Percentiles rank a stretch among this genome's conserved stretches.
phyloP scores from a whole-genome alignment of 768 basidiomycete species.

The Mycena sanguinolenta region DNA sequence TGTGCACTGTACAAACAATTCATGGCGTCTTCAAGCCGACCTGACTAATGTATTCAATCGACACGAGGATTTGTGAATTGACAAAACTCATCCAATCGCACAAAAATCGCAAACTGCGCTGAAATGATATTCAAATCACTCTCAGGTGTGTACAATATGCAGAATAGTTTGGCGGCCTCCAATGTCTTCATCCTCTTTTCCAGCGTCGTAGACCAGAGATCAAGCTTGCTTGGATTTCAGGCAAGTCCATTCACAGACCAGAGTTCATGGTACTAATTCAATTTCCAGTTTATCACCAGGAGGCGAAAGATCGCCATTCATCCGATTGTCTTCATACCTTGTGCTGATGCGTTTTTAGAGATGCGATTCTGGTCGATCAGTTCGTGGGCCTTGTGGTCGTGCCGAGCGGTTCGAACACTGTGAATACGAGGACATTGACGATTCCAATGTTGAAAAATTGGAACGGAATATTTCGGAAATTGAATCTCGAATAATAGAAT shows the following conservation, averaged over 20 bases:
- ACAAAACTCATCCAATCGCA: not conserved
- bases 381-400: slow-evolving; percentile 56
- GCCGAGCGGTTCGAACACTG: slow-evolving; percentile 57
- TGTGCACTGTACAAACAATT: not conserved
- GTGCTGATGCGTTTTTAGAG: slow-evolving; percentile 42
- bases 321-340: no score
- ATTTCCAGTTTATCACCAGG: slow-evolving; percentile 38
- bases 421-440: slow-evolving; percentile 55
- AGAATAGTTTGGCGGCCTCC: no score
- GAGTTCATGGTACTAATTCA: not conserved
- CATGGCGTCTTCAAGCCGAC: no score
- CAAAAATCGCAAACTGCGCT: no score
- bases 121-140: not conserved
- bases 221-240: slow-evolving; percentile 60
- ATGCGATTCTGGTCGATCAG: slow-evolving; percentile 57
- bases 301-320: slow-evolving; percentile 58
- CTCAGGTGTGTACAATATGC: no score
- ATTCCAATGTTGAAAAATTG: slow-evolving; percentile 51
- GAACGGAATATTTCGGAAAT: slow-evolving; percentile 54
- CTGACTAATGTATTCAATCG: no score
- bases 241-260: slow-evolving; percentile 40
- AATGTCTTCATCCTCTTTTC: not conserved
- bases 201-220: slow-evolving; percentile 52
- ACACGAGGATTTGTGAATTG: not conserved
- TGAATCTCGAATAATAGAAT: slow-evolving; percentile 49